Evolutionary conservation across 768 basidiomycete species (phyloP).

Genomic region (Tulasnella sp.): DNA sequence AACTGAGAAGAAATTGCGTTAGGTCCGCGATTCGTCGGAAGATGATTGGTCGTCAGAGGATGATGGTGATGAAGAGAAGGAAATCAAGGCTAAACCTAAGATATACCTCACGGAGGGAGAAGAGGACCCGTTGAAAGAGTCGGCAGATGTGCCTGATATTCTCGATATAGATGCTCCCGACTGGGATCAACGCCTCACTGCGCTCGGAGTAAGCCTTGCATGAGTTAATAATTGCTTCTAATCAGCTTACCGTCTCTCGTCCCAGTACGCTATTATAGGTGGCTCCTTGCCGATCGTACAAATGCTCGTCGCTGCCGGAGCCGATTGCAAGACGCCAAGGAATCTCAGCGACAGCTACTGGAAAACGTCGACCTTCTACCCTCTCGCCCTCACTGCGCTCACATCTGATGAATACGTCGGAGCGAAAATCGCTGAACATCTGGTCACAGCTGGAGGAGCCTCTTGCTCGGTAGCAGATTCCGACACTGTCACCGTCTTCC

Average conservation of each 20-base stretch:
- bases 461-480: constrained; percentile 43
- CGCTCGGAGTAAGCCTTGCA: constrained; percentile 52
- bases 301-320: constrained; percentile 53
- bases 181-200: constrained; percentile 62
- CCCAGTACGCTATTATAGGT: constrained; percentile 42
- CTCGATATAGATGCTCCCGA: constrained; percentile 57
- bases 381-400: constrained; percentile 42
- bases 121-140: constrained; percentile 52
- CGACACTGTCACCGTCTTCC: constrained; percentile 43
- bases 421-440: constrained; percentile 40
- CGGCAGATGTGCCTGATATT: constrained; percentile 56
- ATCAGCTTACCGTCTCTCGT: background rate
- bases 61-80: constrained; percentile 46
- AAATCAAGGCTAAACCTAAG: constrained; percentile 26
- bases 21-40: constrained; percentile 37
- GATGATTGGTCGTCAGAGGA: constrained; percentile 31
- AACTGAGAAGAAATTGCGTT: background rate
- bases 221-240: background rate
- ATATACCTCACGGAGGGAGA: background rate
- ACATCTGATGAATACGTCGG: constrained; percentile 40
- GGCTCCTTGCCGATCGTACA: constrained; percentile 54
- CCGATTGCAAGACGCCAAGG: constrained; percentile 50
- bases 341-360: constrained; percentile 42
- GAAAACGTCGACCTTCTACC: constrained; percentile 36
- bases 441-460: constrained; percentile 43